Conservation (phyloP, 1,284 basidiomycete genomes). For the Sporisorium graminicola region DNA sequence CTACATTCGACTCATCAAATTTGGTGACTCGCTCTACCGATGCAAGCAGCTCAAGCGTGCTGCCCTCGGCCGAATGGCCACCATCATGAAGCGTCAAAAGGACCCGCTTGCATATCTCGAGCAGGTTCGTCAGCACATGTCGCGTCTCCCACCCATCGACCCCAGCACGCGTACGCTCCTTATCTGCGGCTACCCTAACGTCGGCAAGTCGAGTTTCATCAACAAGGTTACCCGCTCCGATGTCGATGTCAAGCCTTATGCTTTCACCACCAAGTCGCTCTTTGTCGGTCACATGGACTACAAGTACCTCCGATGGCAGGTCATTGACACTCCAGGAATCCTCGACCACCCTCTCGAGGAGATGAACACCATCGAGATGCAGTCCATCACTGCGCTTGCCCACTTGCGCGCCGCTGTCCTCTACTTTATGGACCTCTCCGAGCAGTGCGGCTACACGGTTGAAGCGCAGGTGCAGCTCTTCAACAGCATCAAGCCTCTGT, state of each 20-base stretch:
- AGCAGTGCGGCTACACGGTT: constrained; percentile 69
- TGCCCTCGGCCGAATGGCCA: constrained; percentile 69
- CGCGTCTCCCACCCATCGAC: constrained; percentile 69
- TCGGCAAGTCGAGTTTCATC: constrained; percentile 69
- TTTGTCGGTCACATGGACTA: constrained; percentile 70
- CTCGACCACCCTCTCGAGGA: constrained; percentile 69
- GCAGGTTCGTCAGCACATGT: constrained; percentile 70
- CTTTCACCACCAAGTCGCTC: constrained; percentile 69
- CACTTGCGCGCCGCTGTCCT: constrained; percentile 67
- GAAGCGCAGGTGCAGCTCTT: constrained; percentile 69
- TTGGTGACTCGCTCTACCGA: constrained; percentile 68
- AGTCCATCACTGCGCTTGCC: constrained; percentile 69
- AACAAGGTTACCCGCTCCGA: constrained; percentile 69
- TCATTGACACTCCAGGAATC: constrained; percentile 69
- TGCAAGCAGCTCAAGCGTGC: constrained; percentile 70
- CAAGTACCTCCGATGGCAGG: constrained; percentile 70
- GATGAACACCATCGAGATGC: constrained; percentile 70
- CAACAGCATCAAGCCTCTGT: constrained; percentile 69
- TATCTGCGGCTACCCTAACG: constrained; percentile 69
- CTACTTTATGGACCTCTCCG: constrained; percentile 70
- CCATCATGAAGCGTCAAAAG: constrained; percentile 69
- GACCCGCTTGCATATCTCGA: constrained; percentile 69
- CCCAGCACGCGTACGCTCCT: constrained; percentile 66
- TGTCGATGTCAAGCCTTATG: constrained; percentile 69
- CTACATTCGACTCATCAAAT: constrained; percentile 69